phyloP scores from a whole-genome alignment of 2,329 filamentous ascomycete genomes.

The Ascochyta rabiei region DNA sequence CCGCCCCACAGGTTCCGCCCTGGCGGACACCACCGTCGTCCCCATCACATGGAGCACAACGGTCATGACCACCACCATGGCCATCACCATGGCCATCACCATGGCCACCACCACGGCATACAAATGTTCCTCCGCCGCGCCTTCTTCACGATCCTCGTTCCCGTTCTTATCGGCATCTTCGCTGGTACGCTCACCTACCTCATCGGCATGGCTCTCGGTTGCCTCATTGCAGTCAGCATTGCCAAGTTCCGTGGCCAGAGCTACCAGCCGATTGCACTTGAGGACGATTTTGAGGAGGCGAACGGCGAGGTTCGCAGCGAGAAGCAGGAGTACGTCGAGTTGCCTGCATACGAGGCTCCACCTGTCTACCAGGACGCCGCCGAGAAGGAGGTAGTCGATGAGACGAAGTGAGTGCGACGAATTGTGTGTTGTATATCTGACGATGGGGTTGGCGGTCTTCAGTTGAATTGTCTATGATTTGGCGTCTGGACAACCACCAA shows the following conservation, averaged over 20 bases:
- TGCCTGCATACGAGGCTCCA: constrained; percentile 47
- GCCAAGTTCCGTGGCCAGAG: constrained; percentile 58
- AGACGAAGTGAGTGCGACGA: constrained; percentile 24
- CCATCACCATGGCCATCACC: constrained; percentile 29
- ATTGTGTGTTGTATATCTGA: not conserved
- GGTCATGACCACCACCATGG: constrained; percentile 20
- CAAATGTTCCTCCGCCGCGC: constrained; percentile 55
- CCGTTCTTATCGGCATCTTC: constrained; percentile 70
- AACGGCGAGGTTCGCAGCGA: constrained; percentile 25
- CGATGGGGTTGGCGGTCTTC: not conserved
- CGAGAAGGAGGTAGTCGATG: constrained; percentile 41
- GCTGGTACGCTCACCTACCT: constrained; percentile 72
- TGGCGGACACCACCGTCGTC: constrained; percentile 28
- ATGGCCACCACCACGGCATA: constrained; percentile 31
- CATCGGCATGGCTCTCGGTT: constrained; percentile 70
- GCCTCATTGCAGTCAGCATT: constrained; percentile 65
- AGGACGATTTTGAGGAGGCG: constrained; percentile 33
- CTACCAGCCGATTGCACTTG: constrained; percentile 43
- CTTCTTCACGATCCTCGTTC: constrained; percentile 68
- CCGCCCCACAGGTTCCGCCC: constrained; percentile 44
- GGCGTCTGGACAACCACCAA: not conserved
- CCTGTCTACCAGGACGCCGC: constrained; percentile 46
- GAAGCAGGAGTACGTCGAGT: constrained; percentile 42
- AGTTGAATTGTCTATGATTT: not conserved
- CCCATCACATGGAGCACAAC: constrained; percentile 30